phyloP scores from a whole-genome alignment of 768 basidiomycete species.

The Psilocybe tampanensis region DNA sequence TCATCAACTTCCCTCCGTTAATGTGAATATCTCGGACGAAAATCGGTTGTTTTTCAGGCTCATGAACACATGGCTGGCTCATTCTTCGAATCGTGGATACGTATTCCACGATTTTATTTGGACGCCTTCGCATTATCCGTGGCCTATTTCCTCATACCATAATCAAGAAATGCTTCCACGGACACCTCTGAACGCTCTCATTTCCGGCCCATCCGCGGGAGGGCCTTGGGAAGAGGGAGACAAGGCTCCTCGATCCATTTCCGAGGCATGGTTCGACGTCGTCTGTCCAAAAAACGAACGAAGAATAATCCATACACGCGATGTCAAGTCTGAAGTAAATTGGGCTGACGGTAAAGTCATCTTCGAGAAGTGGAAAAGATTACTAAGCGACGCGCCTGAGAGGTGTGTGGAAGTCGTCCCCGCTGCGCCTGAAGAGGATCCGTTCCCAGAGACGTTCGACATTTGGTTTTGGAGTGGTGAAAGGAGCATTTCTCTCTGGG shows the following conservation, averaged over 20 bases:
- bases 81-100: constrained; percentile 51
- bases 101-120: constrained; percentile 54
- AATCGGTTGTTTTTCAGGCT: constrained; percentile 32
- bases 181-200: constrained; percentile 46
- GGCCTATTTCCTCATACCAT: constrained; percentile 31
- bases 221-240: constrained; percentile 44
- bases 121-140: constrained; percentile 46
- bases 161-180: constrained; percentile 25
- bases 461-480: constrained; percentile 44
- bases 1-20: background rate
- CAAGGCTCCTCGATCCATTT: constrained; percentile 47
- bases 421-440: constrained; percentile 35
- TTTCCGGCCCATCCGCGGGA: constrained; percentile 49
- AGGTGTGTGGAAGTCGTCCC: constrained; percentile 46
- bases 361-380: constrained; percentile 40
- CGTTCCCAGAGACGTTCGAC: constrained; percentile 48
- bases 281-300: constrained; percentile 47
- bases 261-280: constrained; percentile 42
- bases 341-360: constrained; percentile 34
- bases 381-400: constrained; percentile 43
- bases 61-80: constrained; percentile 54
- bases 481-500: constrained; percentile 47
- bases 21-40: constrained; percentile 3
- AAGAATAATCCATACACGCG: constrained; percentile 38
- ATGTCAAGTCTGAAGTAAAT: constrained; percentile 38